Evolutionary conservation across 2,329 filamentous ascomycete genomes (phyloP).

Genomic region (Penicillium sclerotigenum): DNA sequence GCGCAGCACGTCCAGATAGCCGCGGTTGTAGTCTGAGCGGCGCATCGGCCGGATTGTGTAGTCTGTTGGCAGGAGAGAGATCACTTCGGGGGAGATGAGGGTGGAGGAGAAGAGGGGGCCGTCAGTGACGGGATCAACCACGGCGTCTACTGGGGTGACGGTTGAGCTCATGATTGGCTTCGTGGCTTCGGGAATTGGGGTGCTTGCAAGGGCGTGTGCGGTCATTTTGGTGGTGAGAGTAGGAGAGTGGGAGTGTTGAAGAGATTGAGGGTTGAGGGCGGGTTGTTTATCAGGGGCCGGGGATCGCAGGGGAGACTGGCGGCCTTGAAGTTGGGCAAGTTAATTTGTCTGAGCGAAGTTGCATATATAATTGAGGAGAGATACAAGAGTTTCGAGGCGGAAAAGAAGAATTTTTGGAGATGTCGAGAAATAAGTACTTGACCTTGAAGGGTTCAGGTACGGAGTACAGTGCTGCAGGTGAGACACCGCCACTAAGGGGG

Average conservation of each 20-base stretch:
- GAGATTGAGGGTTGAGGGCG: background rate
- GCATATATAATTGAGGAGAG: background rate
- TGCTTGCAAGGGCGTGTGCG: constrained; percentile 14
- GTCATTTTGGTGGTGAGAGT: constrained; percentile 17
- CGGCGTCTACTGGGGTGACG: constrained; percentile 26
- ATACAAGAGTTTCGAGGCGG: background rate
- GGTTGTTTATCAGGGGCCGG: constrained; percentile 8
- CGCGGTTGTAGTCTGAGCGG: constrained; percentile 70
- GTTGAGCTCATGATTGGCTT: constrained; percentile 22
- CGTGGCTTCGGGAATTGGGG: constrained; percentile 14
- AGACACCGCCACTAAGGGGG: constrained; percentile 18
- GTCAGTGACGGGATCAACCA: constrained; percentile 27
- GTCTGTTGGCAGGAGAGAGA: constrained; percentile 68
- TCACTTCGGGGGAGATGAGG: constrained; percentile 74
- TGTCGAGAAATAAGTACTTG: constrained; percentile 3
- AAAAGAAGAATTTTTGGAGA: background rate
- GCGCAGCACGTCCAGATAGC: constrained; percentile 86
- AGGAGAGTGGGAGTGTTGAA: background rate
- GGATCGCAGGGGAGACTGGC: background rate
- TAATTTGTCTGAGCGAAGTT: background rate
- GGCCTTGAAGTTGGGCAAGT: background rate
- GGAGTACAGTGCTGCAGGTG: constrained; percentile 8
- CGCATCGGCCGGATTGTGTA: constrained; percentile 81
- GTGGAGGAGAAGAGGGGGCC: constrained; percentile 69
- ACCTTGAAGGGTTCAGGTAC: constrained; percentile 9